Base-by-base conservation (phyloP, 2,329 filamentous ascomycete genomes). In the Dryadomyces quercus-mongolicae region DNA sequence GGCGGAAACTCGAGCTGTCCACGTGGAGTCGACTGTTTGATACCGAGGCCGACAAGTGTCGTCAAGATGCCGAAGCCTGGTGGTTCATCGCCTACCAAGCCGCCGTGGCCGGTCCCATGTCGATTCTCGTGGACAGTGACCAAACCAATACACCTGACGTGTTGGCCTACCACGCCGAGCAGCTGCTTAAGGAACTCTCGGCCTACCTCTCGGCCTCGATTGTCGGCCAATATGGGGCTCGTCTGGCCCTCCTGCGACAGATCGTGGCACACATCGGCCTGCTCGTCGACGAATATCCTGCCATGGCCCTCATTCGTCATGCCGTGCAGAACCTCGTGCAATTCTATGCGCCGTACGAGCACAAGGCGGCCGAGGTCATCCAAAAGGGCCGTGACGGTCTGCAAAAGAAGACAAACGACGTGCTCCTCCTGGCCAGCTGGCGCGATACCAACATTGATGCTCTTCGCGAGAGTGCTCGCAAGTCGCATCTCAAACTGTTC, bases 11-110 rank as follows among this genome's bases (percentile, higher is more conserved):
- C 36, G 93, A 98, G 64, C 74, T 98, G 25, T 86, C 87, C 0
- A 96, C 92, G 0, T 98, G 93, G 93, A 84, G 87, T 40, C 86
- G 85, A 45, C 70, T 98, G 3, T 85, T 98, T 57, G 88, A 95
- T 60, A 82, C 87, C 66, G 93, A 98, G 67, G 77, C 82, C 42
- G 76, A 80, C 53, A 89, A 86, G 62, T 90, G 84, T 61, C 74
- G 84, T 21, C 79, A 88, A 50, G 85, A 89, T 63, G 90, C 92
- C 2, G 84, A 83, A 62, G 85, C 86, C 16, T 98, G 93, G 93
- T 98, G 91, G 85, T 98, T 96, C 62, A 78, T 97, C 56, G 90
- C 92, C 1, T 98, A 96, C 63, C 89, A 97, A 67, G 88, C 85
- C 5, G 81, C 95, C 45, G 78, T 98, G 60, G 85, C 83, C 3